A percentile compares a stretch with the other conserved stretches of the same genome.
Conservation (phyloP, 352 stramenopile species). For the Elongisporangium undulatum region DNA sequence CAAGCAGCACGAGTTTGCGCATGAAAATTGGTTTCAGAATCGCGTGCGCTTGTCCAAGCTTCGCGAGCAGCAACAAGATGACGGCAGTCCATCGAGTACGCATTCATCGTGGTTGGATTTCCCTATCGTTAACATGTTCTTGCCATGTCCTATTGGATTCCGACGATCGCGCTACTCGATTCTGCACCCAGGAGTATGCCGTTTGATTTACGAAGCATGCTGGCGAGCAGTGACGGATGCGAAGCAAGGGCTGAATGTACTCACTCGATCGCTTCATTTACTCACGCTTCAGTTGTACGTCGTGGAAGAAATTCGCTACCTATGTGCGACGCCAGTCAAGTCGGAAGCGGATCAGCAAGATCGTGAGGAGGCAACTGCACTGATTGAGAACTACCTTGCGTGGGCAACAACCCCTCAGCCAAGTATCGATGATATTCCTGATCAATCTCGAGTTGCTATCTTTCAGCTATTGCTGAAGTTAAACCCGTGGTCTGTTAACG, state of each 20-base stretch:
- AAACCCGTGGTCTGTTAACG: slow-evolving; percentile 64
- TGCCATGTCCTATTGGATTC: slow-evolving; percentile 64
- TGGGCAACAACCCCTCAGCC: slow-evolving; percentile 52
- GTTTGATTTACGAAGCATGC: slow-evolving; percentile 67
- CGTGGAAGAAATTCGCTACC: slow-evolving; percentile 68
- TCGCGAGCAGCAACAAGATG: slow-evolving; percentile 57
- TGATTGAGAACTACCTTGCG: slow-evolving; percentile 50
- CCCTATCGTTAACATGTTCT: slow-evolving; percentile 77
- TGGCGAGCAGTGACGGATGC: slow-evolving; percentile 55
- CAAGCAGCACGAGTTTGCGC: slow-evolving; percentile 84
- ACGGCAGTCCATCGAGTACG: slow-evolving; percentile 50
- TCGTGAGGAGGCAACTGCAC: slow-evolving; percentile 28
- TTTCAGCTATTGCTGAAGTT: slow-evolving; percentile 64
- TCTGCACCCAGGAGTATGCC: slow-evolving; percentile 51
- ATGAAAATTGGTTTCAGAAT: slow-evolving; percentile 86
- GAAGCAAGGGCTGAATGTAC: slow-evolving; percentile 54
- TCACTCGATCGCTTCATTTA: slow-evolving; percentile 70
- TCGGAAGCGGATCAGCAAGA: slow-evolving; percentile 41
- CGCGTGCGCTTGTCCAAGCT: slow-evolving; percentile 65
- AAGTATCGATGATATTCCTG: slow-evolving; percentile 14
- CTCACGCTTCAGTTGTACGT: slow-evolving; percentile 84
- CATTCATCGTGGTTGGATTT: slow-evolving; percentile 79
- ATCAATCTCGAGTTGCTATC: slow-evolving; percentile 30
- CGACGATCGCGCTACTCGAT: slow-evolving; percentile 49
- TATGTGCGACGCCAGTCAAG: slow-evolving; percentile 36